Conservation (phyloP, 768 basidiomycete genomes). For the Kwoniella bestiolae region DNA sequence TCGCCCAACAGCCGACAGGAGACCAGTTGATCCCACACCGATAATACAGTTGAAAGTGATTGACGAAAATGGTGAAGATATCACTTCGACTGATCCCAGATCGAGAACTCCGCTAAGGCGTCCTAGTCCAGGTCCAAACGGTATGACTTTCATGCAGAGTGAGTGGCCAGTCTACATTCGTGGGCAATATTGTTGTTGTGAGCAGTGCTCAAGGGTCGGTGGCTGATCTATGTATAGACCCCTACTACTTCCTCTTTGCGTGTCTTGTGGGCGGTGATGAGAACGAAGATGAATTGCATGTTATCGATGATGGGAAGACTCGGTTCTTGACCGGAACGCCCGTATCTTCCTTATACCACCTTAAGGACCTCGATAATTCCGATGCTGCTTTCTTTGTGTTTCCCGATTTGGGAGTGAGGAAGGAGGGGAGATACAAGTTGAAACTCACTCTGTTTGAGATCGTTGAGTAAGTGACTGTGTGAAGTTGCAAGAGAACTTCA, state of each 20-base stretch:
- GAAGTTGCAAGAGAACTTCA: no score
- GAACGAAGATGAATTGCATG: conserved; percentile 78
- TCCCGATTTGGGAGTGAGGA: conserved; percentile 87
- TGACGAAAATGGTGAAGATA: conserved; percentile 61
- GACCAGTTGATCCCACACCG: conserved; percentile 94
- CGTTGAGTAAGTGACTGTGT: conserved; percentile 84
- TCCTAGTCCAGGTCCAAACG: conserved; percentile 27
- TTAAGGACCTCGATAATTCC: conserved; percentile 71
- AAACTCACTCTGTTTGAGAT: conserved; percentile 85
- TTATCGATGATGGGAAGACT: conserved; percentile 88
- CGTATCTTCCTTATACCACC: conserved; percentile 86
- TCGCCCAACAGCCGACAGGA: conserved; percentile 72
- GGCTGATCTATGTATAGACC: conserved; percentile 58
- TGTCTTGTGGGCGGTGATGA: conserved; percentile 79
- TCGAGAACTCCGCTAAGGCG: conserved; percentile 20
- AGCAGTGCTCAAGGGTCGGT: no score
- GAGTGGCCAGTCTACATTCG: conserved; percentile 23
- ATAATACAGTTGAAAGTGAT: conserved; percentile 92
- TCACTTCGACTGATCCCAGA: conserved; percentile 22
- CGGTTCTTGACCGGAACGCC: conserved; percentile 78
- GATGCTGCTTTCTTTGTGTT: conserved; percentile 94
- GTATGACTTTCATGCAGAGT: conserved; percentile 55
- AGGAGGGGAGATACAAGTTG: conserved; percentile 85
- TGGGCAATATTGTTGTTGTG: no score
- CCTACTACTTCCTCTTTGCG: conserved; percentile 95